phyloP scores from a whole-genome alignment of 2,329 filamentous ascomycete genomes.

The Penicillium sp. region DNA sequence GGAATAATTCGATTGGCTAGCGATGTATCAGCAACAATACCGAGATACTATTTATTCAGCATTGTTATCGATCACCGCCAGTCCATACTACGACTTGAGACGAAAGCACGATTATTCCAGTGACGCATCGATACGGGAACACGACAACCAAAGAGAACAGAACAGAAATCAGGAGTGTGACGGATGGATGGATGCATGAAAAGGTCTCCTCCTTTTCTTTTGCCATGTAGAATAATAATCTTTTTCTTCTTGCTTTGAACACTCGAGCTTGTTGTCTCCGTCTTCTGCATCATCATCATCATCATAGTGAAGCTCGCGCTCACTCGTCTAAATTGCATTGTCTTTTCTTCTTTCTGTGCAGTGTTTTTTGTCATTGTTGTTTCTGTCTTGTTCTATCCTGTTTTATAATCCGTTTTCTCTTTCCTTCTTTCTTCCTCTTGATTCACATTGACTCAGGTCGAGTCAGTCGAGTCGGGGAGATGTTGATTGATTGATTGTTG shows the following conservation, averaged over 20 bases:
- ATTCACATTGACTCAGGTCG: neutral
- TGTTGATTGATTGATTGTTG: neutral
- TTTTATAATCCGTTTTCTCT: neutral
- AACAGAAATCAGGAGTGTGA: neutral
- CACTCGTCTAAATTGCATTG: neutral
- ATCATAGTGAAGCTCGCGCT: neutral
- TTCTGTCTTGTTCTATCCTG: neutral
- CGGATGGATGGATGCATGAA: neutral
- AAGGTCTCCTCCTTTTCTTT: neutral
- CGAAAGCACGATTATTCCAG: neutral
- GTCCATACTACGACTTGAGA: neutral
- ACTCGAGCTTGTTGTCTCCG: neutral
- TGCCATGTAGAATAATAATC: neutral
- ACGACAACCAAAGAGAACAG: neutral
- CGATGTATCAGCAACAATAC: neutral
- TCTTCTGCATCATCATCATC: neutral
- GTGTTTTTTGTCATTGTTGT: neutral
- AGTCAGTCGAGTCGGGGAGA: too few relatives aligned
- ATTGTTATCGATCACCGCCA: neutral
- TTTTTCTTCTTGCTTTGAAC: neutral
- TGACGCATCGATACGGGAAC: neutral
- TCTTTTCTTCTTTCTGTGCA: neutral
- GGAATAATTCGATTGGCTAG: neutral
- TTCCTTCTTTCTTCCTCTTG: neutral
- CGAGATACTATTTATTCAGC: neutral